Evolutionary conservation across 352 stramenopile species (phyloP), one percentile per base, ranked within the genome.

Genomic region (Pythium vanterpoolii): DNA sequence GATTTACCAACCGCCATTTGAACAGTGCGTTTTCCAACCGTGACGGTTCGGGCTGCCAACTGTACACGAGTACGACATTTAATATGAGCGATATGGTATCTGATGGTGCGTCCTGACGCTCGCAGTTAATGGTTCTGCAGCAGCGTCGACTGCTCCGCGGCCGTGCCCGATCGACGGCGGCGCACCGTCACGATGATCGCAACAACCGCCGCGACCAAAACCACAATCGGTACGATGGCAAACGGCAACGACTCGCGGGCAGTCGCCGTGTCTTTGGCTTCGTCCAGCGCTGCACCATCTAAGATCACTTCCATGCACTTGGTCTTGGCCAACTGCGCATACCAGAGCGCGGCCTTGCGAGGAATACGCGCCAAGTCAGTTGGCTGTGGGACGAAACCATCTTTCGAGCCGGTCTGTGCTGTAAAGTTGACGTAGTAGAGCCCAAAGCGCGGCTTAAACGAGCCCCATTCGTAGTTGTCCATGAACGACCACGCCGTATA

Each of bases 381-480:
- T 30, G 53, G 31, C 60, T 64, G 39, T 0, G 74, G 59, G 3
- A 51, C 48, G 48, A 71, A 77, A 13, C 40, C 62, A 24, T 81
- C 69, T 40, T 79, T 68, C 31, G 40, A 60, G 26, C 70, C 74
- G 1, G 64, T 77, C 8, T 62, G 34, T 27, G 60, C 47, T 14
- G 76, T 73, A 43, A 74, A 87, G 46, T 89, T 76, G 45, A 89
- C 76, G 69, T 84, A 86, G 64, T 77, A 89, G 39, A 89, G 68
- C 0, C 79, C 79, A 52, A 89, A 89, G 26, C 76, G 76, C 14
- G 79, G 76, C 26, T 72, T 68, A 62, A 80, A 89, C 18, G 78
- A 87, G 1, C 90, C 78, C 93, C 92, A 98, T 68, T 98, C 94
- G 66, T 97, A 98, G 61, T 98, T 98, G 64, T 98, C 90, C 51